Evolutionary conservation across 1,139 yeast species (phyloP), one percentile per base, ranked within the genome.

Genomic region (Diutina mesorugosa): DNA sequence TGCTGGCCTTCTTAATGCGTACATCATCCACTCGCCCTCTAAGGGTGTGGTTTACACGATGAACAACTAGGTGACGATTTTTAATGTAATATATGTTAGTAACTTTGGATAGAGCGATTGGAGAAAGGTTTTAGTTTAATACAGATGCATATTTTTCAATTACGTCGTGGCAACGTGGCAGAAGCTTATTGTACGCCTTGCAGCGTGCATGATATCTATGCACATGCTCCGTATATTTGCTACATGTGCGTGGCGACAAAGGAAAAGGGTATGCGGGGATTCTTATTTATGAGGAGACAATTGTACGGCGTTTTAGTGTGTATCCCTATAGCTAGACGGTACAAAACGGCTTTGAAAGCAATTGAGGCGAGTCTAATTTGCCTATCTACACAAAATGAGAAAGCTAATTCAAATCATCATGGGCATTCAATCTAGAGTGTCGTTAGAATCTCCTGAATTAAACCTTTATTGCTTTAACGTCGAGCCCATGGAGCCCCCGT

Each of bases 1-100:
- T 61, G 84, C 90, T 45, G 93, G 93, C 64, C 62, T 85, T 45
- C 61, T 85, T 56, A 83, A 81, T 64, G 90, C 80, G 51, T 83
- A 86, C 58, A 80, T 85, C 57, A 66, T 85, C 60, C 79, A 86
- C 61, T 85, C 91, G 55, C 91, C 93, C 59, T 73, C 75, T 57
- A 70, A 70, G 59, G 83, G 82, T 28, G 74, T 66, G 9, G 60
- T 61, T 16, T 78, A 77, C 59, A 5, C 10, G 12, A 50, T 50
- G 53, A 28, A 47, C 26, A 45, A 45, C 21, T 18, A 45, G 47
- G 8, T 16, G 47, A 35, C 14, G 41, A 35, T 10, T 35, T 21
- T 35, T 35, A 35, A 35, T 35, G 41, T 35, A 35, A 35, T 35
- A 35, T 35, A 35, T 35, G 41, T 35, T 35, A 35, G 26, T 21